Conservation (phyloP, 805 yeast genomes). For the Priceomyces haplophilus region DNA sequence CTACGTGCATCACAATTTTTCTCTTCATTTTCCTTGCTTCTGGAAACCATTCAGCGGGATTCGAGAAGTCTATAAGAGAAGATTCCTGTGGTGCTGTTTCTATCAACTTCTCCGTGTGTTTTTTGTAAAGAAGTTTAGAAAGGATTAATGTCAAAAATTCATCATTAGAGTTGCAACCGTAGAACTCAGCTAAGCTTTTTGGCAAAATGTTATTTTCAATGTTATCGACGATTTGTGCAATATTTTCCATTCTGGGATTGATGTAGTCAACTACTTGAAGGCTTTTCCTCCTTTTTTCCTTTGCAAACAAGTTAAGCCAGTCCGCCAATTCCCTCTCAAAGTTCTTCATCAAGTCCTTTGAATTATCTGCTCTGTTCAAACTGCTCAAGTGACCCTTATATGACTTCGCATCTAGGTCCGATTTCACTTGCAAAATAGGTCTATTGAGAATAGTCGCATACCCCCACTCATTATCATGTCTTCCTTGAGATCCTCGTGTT, state of each 20-base stretch:
- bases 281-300: background rate
- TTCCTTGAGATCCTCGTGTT: background rate
- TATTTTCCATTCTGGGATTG: constrained; percentile 25
- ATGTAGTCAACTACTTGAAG: constrained; percentile 17
- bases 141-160: constrained; percentile 23
- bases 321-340: constrained; percentile 5
- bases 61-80: constrained; percentile 25
- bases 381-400: constrained; percentile 6
- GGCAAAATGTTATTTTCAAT: constrained; percentile 20
- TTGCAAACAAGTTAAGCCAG: background rate
- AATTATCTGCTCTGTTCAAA: constrained; percentile 6
- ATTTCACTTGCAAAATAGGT: constrained; percentile 6
- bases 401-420: background rate
- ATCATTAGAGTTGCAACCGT: constrained; percentile 13
- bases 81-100: constrained; percentile 9
- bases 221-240: constrained; percentile 18
- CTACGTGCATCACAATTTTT: constrained; percentile 86
- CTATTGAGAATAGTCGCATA: constrained; percentile 2
- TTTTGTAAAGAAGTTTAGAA: constrained; percentile 23
- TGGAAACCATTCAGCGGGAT: constrained; percentile 69
- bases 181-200: constrained; percentile 13
- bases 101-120: constrained; percentile 14
- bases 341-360: background rate
- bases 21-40: constrained; percentile 77
- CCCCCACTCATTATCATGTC: background rate